Evolutionary conservation across 2,329 filamentous ascomycete genomes (phyloP).

Genomic region (Apiospora arundinis): DNA sequence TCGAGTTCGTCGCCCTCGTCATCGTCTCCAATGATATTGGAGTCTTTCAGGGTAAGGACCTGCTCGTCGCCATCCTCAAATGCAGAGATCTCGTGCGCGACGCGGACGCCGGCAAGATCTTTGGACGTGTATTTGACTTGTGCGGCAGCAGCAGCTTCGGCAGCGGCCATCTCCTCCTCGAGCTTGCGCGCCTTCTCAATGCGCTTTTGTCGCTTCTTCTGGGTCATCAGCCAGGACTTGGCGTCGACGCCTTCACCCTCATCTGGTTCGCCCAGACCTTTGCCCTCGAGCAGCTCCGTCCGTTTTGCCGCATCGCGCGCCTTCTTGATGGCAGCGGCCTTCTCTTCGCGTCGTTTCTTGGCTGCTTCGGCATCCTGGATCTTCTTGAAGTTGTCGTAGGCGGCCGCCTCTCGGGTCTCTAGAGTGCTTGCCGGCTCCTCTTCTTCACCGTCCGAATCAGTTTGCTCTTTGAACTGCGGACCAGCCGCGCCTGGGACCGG

Average conservation of each 20-base stretch:
- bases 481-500: conserved; percentile 74
- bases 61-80: conserved; percentile 88
- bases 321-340: conserved; percentile 83
- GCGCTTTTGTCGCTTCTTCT: conserved; percentile 94
- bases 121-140: conserved; percentile 78
- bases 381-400: conserved; percentile 75
- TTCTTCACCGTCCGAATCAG: conserved; percentile 50
- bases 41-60: conserved; percentile 92
- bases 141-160: conserved; percentile 69
- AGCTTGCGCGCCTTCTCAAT: conserved; percentile 76
- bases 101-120: conserved; percentile 88
- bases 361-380: conserved; percentile 73
- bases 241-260: conserved; percentile 74
- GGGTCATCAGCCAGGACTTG: conserved; percentile 83
- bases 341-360: conserved; percentile 80
- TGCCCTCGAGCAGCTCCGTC: conserved; percentile 77
- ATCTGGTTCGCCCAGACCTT: conserved; percentile 79
- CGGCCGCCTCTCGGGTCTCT: conserved; percentile 77
- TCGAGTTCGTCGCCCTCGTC: conserved; percentile 92
- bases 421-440: conserved; percentile 82
- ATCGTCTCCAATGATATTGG: conserved; percentile 77
- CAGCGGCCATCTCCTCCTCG: conserved; percentile 80
- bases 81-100: conserved; percentile 83
- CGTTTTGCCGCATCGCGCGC: conserved; percentile 85
- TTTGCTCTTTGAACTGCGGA: conserved; percentile 46